Base-by-base conservation (phyloP, 2,329 filamentous ascomycete genomes). In the Penicillium concentricum region DNA sequence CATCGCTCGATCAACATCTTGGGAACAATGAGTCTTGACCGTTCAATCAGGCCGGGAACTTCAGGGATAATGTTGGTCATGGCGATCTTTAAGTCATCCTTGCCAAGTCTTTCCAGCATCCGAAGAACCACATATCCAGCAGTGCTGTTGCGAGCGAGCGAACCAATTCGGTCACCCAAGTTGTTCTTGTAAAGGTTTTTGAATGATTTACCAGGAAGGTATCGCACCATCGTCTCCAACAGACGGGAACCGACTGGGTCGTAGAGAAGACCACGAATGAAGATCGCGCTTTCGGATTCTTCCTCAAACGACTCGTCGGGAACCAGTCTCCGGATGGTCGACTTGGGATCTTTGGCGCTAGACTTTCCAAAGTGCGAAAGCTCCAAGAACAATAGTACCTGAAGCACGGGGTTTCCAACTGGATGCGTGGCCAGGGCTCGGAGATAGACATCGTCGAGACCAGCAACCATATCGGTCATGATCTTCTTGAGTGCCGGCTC, bases 351-450 rank as follows among this genome's bases (percentile, higher is more conserved):
- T 61, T 85, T 86, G 4, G 81, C 83, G 60, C 85, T 85, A 53
- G 83, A 80, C 63, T 90, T 89, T 49, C 84, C 85, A 62, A 89
- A 88, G 57, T 89, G 80, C 0, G 86, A 83, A 46, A 97, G 84
- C 69, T 99, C 94, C 16, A 99, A 80, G 69, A 92, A 90, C 4
- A 99, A 79, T 30, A 99, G 80, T 1, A 97, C 82, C 72, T 97
- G 94, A n/a, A 99, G 81, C 0, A 92, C 89, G 0, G 94, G 94
- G 68, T 96, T 97, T 46, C 92, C 94, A 1, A 93, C 90, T 5
- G 90, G 91, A 68, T 97, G 93, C 20, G 87, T 92, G 1, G 93
- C 91, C 55, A 99, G 80, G 2, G 94, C 86, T 28, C 91, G 86
- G 28, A 97, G 82, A 66, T 91, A 89, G 4, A 88, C 90, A 2